Evolutionary conservation across 306 rosid species (phyloP).

Genomic region (Castanospermum australe): DNA sequence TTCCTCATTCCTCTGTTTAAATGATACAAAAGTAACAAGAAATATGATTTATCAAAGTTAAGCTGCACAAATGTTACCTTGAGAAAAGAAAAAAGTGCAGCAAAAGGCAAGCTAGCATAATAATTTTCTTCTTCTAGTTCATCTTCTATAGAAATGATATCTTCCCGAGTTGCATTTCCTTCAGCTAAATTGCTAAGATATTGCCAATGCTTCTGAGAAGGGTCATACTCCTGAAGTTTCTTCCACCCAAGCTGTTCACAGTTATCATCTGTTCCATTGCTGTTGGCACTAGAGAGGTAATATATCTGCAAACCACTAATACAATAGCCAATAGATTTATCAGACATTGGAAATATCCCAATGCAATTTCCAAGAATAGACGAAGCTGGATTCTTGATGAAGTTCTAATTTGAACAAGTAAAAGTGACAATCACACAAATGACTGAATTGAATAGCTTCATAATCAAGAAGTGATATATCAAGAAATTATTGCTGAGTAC

Average conservation of each 20-base stretch:
- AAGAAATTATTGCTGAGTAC: slow-evolving; percentile 38
- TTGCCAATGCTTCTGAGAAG: slow-evolving; percentile 74
- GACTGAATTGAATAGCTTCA: slow-evolving; percentile 1
- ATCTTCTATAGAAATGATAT: slow-evolving; percentile 51
- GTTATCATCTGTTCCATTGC: slow-evolving; percentile 68
- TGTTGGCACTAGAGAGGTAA: slow-evolving; percentile 73
- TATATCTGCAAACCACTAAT: slow-evolving; percentile 81
- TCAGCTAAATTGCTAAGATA: slow-evolving; percentile 66
- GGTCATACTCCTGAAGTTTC: slow-evolving; percentile 71
- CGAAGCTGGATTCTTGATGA: slow-evolving; percentile 7
- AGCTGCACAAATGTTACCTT: slow-evolving; percentile 54
- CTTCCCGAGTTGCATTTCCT: slow-evolving; percentile 53
- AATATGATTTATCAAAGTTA: background rate
- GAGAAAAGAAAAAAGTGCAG: slow-evolving; percentile 79
- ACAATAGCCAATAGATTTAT: slow-evolving; percentile 29
- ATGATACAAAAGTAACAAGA: background rate
- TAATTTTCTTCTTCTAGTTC: slow-evolving; percentile 81
- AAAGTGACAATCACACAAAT: background rate
- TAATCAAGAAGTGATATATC: background rate
- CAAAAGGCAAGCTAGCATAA: slow-evolving; percentile 89
- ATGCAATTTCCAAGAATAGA: background rate
- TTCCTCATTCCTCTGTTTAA: background rate
- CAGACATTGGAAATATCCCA: slow-evolving; percentile 16
- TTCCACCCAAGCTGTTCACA: slow-evolving; percentile 85
- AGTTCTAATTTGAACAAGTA: background rate